Conservation (phyloP, 2,329 filamentous ascomycete species). For the Hirsutella minnesotensis region DNA sequence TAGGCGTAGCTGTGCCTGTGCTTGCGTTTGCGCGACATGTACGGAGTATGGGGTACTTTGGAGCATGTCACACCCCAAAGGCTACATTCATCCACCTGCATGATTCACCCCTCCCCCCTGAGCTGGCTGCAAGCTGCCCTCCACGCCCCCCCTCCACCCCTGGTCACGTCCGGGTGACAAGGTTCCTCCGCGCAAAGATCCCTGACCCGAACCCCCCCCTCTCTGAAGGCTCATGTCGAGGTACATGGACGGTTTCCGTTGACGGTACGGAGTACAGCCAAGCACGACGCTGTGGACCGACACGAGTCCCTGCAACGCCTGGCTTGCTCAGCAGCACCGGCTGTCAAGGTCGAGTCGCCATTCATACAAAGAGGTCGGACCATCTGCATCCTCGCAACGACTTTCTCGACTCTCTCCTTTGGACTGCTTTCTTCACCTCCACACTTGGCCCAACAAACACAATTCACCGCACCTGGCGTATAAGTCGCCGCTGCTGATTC, state of each 20-base stretch:
- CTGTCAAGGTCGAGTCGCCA: not conserved
- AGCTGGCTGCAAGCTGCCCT: not conserved
- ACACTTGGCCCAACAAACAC: constrained; percentile 6
- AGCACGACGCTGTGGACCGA: constrained; percentile 3
- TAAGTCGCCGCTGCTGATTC: too few relatives aligned
- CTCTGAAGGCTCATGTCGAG: constrained; percentile 1
- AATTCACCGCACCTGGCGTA: too few relatives aligned
- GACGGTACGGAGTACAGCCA: not conserved
- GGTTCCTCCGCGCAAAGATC: not conserved
- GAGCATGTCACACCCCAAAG: too few relatives aligned
- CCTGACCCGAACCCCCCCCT: not conserved
- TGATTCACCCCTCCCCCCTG: not conserved
- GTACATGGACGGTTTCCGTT: constrained; percentile 3
- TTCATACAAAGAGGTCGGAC: constrained; percentile 9
- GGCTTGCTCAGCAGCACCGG: constrained; percentile 5
- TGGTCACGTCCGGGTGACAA: not conserved
- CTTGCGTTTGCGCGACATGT: not conserved
- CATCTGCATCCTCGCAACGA: constrained; percentile 8
- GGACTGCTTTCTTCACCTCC: constrained; percentile 1
- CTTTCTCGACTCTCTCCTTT: constrained; percentile 3
- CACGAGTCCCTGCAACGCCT: constrained; percentile 1
- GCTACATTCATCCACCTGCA: not conserved
- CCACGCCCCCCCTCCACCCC: not conserved
- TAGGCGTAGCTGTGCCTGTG: not conserved
- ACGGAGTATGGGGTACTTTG: not conserved